A percentile compares a stretch with the other conserved stretches of the same genome.
Conservation (phyloP, 169 alveolate genomes). For the Perkinsus marinus region DNA sequence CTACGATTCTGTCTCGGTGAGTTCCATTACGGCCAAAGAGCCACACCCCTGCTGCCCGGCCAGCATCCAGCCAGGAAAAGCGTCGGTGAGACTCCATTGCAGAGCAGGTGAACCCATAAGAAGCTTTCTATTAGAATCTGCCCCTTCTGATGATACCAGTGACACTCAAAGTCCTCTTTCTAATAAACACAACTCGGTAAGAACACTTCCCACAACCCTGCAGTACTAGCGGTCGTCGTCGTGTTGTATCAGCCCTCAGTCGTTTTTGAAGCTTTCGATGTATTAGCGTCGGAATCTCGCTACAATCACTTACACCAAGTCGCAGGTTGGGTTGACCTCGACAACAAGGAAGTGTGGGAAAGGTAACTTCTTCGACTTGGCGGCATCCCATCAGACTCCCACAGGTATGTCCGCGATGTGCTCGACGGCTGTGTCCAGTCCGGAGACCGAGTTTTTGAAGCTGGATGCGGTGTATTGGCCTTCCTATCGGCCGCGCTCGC, state of each 20-base stretch:
- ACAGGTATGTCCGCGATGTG: too few species aligned
- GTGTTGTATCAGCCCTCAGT: not conserved
- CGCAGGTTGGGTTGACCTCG: constrained; percentile 2
- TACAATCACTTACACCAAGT: not conserved
- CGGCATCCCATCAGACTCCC: too few species aligned
- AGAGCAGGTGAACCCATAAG: too few species aligned
- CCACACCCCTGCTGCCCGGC: not conserved
- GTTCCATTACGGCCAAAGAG: constrained; percentile 2
- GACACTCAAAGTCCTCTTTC: too few species aligned
- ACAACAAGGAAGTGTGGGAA: not conserved
- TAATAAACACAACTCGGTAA: too few species aligned
- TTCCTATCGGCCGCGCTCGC: not conserved
- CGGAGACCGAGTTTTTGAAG: constrained; percentile 1
- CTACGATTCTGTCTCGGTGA: constrained; percentile 1
- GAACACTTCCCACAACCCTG: too few species aligned
- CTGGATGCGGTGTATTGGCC: not conserved
- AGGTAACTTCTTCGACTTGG: too few species aligned
- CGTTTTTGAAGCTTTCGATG: not conserved
- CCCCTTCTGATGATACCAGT: too few species aligned
- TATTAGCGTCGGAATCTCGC: not conserved
- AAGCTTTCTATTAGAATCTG: too few species aligned
- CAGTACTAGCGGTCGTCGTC: too few species aligned
- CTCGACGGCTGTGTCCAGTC: not conserved
- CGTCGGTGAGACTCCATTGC: too few species aligned
- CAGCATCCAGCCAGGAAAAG: not conserved